Evolutionary conservation across 306 rosid species (phyloP).

Genomic region (Mucuna pruriens): DNA sequence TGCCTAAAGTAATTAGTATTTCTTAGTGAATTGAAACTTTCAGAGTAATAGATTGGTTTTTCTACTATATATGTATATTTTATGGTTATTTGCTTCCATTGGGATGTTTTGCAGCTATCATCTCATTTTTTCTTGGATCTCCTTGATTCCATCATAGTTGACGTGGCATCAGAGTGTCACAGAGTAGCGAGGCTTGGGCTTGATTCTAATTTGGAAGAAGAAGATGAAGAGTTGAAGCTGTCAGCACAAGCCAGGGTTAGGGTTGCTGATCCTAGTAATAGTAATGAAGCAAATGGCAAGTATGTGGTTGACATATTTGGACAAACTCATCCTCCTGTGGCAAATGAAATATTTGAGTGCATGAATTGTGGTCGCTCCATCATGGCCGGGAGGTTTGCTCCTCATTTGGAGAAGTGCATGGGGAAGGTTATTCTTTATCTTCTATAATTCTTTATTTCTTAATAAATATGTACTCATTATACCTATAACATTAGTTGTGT

Average conservation of each 20-base stretch:
- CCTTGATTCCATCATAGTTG: constrained; percentile 88
- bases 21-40: constrained; percentile 27
- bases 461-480: background rate
- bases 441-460: background rate
- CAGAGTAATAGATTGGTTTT: background rate
- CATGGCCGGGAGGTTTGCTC: constrained; percentile 95
- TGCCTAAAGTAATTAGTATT: constrained; percentile 27
- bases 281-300: constrained; percentile 77
- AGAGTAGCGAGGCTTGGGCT: constrained; percentile 90
- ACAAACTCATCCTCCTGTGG: constrained; percentile 89
- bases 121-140: constrained; percentile 78
- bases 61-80: background rate
- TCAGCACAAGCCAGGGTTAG: constrained; percentile 89
- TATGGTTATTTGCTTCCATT: constrained; percentile 30
- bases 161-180: constrained; percentile 96
- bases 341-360: constrained; percentile 82
- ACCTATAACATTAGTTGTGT: background rate
- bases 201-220: constrained; percentile 91
- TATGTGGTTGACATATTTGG: constrained; percentile 94
- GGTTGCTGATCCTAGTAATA: constrained; percentile 87
- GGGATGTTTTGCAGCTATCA: constrained; percentile 70
- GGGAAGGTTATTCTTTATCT: constrained; percentile 74
- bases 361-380: constrained; percentile 90
- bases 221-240: constrained; percentile 91
- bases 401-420: constrained; percentile 99